Evolutionary conservation across 2,329 filamentous ascomycete species (phyloP).

Genomic region (Hypoxylon sp.): DNA sequence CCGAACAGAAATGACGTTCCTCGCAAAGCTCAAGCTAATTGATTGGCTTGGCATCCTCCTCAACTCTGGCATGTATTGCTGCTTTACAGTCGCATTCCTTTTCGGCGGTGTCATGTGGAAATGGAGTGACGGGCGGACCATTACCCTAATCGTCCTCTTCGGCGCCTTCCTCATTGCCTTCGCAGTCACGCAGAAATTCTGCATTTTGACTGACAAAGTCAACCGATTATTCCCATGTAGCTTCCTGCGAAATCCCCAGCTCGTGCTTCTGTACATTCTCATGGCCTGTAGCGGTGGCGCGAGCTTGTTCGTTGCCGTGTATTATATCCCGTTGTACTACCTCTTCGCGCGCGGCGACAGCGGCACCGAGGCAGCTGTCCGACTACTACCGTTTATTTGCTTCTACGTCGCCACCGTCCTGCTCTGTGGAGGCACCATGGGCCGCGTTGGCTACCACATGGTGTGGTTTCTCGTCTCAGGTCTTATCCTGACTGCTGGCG

Average conservation of each 20-base stretch:
- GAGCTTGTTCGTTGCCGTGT: conserved; percentile 59
- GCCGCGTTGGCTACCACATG: conserved; percentile 24
- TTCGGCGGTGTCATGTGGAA: conserved; percentile 64
- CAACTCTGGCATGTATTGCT: conserved; percentile 56
- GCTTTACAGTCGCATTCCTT: conserved; percentile 56
- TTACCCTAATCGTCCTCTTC: conserved; percentile 63
- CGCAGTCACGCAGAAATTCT: conserved; percentile 61
- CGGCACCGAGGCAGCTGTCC: conserved; percentile 58
- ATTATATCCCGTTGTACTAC: conserved; percentile 68
- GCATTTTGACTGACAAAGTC: conserved; percentile 58
- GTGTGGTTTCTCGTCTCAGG: conserved; percentile 33
- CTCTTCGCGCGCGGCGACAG: conserved; percentile 62
- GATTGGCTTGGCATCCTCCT: conserved; percentile 64
- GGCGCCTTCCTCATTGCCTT: conserved; percentile 61
- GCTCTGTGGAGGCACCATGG: conserved; percentile 22
- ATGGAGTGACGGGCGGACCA: conserved; percentile 64
- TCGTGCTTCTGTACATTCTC: conserved; percentile 60
- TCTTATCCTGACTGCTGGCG: conserved; percentile 27
- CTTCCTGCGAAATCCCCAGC: conserved; percentile 58
- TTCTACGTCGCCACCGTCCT: conserved; percentile 42
- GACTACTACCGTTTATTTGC: conserved; percentile 56
- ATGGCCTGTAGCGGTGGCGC: conserved; percentile 55
- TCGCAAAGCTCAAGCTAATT: conserved; percentile 54
- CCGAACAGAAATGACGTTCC: conserved; percentile 55
- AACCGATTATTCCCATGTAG: conserved; percentile 63